These are phyloP conservation scores for Arthrobotrys sphaeroides DNA, from an alignment of 2,329 filamentous ascomycete genomes.

Conservation along the genomic window DNA sequence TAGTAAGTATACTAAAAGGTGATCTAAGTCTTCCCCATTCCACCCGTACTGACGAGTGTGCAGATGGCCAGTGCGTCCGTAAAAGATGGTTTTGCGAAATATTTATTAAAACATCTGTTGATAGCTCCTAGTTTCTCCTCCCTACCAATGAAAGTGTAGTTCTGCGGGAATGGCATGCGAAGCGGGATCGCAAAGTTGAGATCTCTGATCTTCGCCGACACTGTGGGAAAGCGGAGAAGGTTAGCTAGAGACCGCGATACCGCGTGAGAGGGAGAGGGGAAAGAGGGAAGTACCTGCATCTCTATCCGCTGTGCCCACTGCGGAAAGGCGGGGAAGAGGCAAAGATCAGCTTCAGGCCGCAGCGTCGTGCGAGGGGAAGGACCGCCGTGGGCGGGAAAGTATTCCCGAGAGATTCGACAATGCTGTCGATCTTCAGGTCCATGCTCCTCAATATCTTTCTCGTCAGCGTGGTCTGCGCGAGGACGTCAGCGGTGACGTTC, in stretches of 20 bases:
- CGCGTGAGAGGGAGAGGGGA: background rate
- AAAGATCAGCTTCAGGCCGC: background rate
- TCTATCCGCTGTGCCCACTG: background rate
- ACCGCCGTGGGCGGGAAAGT: background rate
- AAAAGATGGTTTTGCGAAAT: background rate
- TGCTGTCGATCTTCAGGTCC: conserved; percentile 79
- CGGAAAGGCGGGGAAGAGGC: background rate
- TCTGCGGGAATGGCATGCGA: background rate
- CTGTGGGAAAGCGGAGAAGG: background rate
- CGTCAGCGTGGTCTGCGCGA: background rate
- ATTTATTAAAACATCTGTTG: background rate
- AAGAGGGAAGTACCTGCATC: background rate
- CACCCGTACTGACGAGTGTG: conserved; percentile 5
- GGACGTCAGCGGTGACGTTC: conserved; percentile 1
- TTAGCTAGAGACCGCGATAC: background rate
- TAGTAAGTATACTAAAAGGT: conserved; percentile 7
- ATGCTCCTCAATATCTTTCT: conserved; percentile 61
- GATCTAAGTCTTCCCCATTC: conserved; percentile 22
- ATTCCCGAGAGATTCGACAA: conserved; percentile 83
- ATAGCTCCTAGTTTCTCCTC: background rate
- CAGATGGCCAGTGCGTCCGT: background rate
- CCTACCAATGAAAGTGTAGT: background rate
- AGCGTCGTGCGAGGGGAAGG: background rate
- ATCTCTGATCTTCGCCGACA: background rate
- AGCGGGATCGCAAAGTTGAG: background rate